A percentile compares a stretch with the other conserved stretches of the same genome.
Evolutionary conservation across 108 stramenopile species (phyloP).

Genomic region (Cyclotella baltica): DNA sequence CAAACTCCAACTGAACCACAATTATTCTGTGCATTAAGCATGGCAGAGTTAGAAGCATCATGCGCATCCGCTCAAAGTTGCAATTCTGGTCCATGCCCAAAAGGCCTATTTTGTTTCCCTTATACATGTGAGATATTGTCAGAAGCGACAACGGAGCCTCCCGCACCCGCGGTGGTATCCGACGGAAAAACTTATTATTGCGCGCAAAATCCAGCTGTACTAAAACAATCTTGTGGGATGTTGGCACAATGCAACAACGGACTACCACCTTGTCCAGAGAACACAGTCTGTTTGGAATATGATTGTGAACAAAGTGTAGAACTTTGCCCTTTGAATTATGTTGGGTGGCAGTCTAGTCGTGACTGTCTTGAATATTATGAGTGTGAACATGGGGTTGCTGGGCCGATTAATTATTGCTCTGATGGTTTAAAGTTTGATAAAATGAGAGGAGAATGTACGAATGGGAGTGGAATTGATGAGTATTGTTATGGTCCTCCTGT

Average conservation of each 20-base stretch:
- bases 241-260: background rate
- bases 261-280: background rate
- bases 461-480: conserved; percentile 12
- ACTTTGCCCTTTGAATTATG: conserved; percentile 15
- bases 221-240: conserved; percentile 7
- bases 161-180: background rate
- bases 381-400: conserved; percentile 23
- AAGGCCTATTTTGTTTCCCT: conserved; percentile 39
- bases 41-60: conserved; percentile 20
- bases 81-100: conserved; percentile 19
- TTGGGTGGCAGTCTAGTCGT: conserved; percentile 20
- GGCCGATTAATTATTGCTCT: conserved; percentile 1
- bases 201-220: conserved; percentile 14
- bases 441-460: conserved; percentile 8
- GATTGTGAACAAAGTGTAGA: conserved; percentile 13
- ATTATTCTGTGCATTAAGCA: conserved; percentile 16
- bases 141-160: background rate
- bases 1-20: background rate
- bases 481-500: conserved; percentile 29
- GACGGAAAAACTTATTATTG: conserved; percentile 6
- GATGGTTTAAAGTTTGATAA: conserved; percentile 36
- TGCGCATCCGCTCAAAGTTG: conserved; percentile 26
- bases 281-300: background rate
- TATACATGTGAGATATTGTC: conserved; percentile 1
- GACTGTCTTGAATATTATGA: conserved; percentile 36